A percentile compares a stretch with the other conserved stretches of the same genome.
Conservation (phyloP, 371 early-diverging fungal species). For the Catenaria anguillulae region DNA sequence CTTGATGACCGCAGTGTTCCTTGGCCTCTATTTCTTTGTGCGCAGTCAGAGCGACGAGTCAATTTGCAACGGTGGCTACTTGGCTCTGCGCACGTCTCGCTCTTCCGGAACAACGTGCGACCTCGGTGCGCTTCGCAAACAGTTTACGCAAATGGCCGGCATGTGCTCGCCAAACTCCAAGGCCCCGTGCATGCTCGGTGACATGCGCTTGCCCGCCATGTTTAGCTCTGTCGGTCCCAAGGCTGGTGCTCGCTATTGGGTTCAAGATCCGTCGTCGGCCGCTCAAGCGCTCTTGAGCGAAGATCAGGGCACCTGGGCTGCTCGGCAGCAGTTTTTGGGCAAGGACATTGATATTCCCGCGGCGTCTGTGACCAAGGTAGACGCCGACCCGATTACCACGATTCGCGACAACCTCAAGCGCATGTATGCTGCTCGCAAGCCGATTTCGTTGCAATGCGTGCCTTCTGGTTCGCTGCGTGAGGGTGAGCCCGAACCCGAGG, state of each 20-base stretch:
- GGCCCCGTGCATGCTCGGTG: background rate
- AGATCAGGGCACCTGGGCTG: too few species aligned
- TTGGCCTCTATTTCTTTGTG: background rate
- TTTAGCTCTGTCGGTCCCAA: too few species aligned
- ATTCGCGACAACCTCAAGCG: background rate
- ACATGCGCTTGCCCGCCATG: too few species aligned
- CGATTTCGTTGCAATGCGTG: background rate
- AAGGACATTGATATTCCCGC: too few species aligned
- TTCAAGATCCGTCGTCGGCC: too few species aligned
- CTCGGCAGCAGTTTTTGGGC: too few species aligned
- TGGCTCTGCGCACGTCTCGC: too few species aligned
- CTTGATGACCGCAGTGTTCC: background rate
- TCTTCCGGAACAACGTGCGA: background rate
- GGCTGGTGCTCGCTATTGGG: too few species aligned
- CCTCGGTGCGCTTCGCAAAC: background rate
- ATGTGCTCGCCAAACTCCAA: background rate
- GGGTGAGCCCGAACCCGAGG: too few species aligned
- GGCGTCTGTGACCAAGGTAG: too few species aligned
- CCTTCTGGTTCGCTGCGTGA: too few species aligned
- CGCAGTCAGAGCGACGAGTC: background rate
- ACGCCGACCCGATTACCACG: background rate
- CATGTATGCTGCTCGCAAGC: background rate
- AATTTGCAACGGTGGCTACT: background rate
- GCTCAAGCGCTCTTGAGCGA: too few species aligned
- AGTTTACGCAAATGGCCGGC: background rate